Percentiles rank a stretch among this genome's conserved stretches.
These are phyloP conservation scores for Serendipita sp. DNA, from an alignment of 1,284 basidiomycete genomes.

Conservation along the genomic window DNA sequence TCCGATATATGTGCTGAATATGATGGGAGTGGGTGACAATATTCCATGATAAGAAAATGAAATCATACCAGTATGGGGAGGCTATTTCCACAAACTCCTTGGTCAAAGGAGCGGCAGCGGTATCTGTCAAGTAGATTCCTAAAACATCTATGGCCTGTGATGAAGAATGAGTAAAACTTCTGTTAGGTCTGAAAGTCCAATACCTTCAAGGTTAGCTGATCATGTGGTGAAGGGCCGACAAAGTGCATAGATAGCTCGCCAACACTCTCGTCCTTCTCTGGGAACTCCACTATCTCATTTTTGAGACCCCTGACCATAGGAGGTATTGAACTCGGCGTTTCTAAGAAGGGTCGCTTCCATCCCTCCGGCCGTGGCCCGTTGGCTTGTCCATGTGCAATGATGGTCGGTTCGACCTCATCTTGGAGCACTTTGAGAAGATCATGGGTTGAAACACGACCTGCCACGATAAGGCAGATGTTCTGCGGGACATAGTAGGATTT, in stretches of 20 bases:
- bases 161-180: background rate
- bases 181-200: constrained; percentile 15
- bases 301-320: constrained; percentile 30
- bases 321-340: constrained; percentile 63
- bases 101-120: constrained; percentile 77
- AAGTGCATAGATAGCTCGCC: constrained; percentile 77
- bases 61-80: constrained; percentile 66
- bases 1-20: constrained; percentile 62
- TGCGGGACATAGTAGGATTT: constrained; percentile 86
- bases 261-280: constrained; percentile 93
- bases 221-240: constrained; percentile 62
- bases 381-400: constrained; percentile 61
- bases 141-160: constrained; percentile 70
- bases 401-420: constrained; percentile 21
- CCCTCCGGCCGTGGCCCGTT: constrained; percentile 52
- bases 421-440: constrained; percentile 26
- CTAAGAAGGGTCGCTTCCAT: constrained; percentile 92
- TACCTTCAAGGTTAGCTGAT: constrained; percentile 66
- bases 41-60: background rate
- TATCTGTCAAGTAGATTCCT: constrained; percentile 80
- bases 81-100: constrained; percentile 91
- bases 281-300: constrained; percentile 71
- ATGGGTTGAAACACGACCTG: constrained; percentile 53
- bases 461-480: constrained; percentile 76
- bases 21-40: constrained; percentile 14